phyloP scores from a whole-genome alignment of 352 stramenopile genomes.

The Phytophthora constricta region DNA sequence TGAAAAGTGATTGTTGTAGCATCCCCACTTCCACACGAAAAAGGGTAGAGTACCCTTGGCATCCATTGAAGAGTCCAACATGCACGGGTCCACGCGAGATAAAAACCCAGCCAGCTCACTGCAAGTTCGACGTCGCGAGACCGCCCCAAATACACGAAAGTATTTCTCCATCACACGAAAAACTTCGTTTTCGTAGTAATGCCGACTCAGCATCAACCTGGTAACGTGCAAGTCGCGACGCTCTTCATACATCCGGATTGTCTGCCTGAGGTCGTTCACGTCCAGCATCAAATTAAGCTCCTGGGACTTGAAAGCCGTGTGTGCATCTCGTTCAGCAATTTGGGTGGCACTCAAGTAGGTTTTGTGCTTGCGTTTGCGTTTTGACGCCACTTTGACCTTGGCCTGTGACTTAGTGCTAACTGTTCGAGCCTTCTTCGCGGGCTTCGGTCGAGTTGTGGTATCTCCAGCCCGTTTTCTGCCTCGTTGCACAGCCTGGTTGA shows the following conservation, averaged over 20 bases:
- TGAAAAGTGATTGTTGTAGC: slow-evolving; percentile 41
- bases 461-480: too few species aligned
- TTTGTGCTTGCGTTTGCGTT: slow-evolving; percentile 13
- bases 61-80: slow-evolving; percentile 15
- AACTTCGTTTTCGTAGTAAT: too few species aligned
- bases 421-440: too few species aligned
- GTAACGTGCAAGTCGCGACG: slow-evolving; percentile 17
- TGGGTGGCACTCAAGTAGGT: too few species aligned
- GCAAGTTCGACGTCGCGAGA: too few species aligned
- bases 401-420: neutral
- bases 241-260: slow-evolving; percentile 20
- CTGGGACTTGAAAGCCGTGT: slow-evolving; percentile 27
- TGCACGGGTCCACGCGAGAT: slow-evolving; percentile 15
- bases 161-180: too few species aligned
- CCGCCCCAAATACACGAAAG: too few species aligned
- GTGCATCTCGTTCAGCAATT: slow-evolving; percentile 13
- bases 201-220: too few species aligned
- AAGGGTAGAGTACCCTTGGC: slow-evolving; percentile 19
- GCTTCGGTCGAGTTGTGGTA: too few species aligned
- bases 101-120: slow-evolving; percentile 23
- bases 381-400: neutral
- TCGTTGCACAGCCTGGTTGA: too few species aligned
- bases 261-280: slow-evolving; percentile 34
- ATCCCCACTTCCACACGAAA: slow-evolving; percentile 43
- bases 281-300: slow-evolving; percentile 38